Base-by-base conservation (phyloP, 1,139 yeast species). In the Saccharomyces uvarum region DNA sequence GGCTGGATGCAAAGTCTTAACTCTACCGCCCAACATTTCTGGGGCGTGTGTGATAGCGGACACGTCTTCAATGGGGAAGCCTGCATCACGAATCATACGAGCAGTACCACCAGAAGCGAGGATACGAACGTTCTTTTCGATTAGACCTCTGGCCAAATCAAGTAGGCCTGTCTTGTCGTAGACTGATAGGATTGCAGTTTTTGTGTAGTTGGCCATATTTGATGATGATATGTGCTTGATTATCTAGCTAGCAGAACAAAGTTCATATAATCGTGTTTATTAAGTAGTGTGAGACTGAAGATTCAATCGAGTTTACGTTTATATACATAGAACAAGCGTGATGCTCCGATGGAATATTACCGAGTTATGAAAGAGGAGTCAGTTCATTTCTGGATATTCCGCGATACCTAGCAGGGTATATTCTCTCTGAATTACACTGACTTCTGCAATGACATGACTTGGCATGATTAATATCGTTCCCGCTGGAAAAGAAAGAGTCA, bases 71-170 rank as follows among this genome's bases (percentile, higher is more conserved):
- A 93, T 98, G 52, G 96, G 95, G 82, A 93, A 93, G 11, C 98
- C 99, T 54, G 97, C 96, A 72, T 91, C 99, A 71, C 97, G 86
- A 57, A 93, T 85, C 78, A 93, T 79, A 69, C 81, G 83, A 56
- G 99, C 95, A 57, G 99, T 93, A 69, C 99, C 99, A 58, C 99
- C 99, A 47, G 97, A 89, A 51, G 98, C 99, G 58, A 93, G 80
- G 61, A 93, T 84, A 66, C 97, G 83, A 62, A 93, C 97, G 62
- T 89, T 82, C 73, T 90, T 87, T 66, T 86, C 86, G 61, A 81
- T 85, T 59, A 93, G 81, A 51, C 99, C 98, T 76, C 93, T 93
- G 64, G 98, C 98, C 61, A 93, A 81, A 74, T 93, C 99, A 66
- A 93, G 77, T 63, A 93, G 79, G 53, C 99, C 99, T 52, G 99